These are phyloP conservation scores for Yarrowia sp. DNA, from an alignment of 805 yeast species.

Conservation along the genomic window DNA sequence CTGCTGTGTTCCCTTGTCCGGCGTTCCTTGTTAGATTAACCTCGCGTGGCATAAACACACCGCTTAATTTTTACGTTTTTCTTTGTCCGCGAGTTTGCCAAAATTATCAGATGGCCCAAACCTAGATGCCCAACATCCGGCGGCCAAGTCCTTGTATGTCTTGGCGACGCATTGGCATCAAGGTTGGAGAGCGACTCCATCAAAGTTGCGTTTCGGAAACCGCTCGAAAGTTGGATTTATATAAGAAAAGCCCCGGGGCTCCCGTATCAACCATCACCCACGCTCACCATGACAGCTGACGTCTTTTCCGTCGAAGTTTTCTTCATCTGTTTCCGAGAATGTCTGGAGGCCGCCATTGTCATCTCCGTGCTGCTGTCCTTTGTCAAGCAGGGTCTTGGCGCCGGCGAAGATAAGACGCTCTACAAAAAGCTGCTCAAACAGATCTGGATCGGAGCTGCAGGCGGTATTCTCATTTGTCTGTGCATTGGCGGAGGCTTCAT, in stretches of 20 bases:
- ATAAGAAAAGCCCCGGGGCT: background rate
- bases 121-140: background rate
- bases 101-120: constrained; percentile 23
- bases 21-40: background rate
- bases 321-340: constrained; percentile 91
- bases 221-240: background rate
- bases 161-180: constrained; percentile 39
- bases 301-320: constrained; percentile 73
- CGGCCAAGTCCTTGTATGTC: constrained; percentile 6
- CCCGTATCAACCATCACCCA: background rate
- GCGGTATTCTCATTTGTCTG: constrained; percentile 81
- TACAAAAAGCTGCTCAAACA: constrained; percentile 73
- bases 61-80: background rate
- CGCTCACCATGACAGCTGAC: constrained; percentile 43
- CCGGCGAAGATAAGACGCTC: constrained; percentile 49
- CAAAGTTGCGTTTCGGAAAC: too few species aligned
- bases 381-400: constrained; percentile 73
- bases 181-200: background rate
- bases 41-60: background rate
- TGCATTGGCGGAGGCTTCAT: constrained; percentile 90
- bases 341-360: constrained; percentile 89
- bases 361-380: constrained; percentile 92
- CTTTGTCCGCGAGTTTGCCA: background rate
- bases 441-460: constrained; percentile 82
- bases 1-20: background rate